Evolutionary conservation across 495 filamentous ascomycete genomes (phyloP), one percentile per base, ranked within the genome.

Genomic region (Neurospora africana): DNA sequence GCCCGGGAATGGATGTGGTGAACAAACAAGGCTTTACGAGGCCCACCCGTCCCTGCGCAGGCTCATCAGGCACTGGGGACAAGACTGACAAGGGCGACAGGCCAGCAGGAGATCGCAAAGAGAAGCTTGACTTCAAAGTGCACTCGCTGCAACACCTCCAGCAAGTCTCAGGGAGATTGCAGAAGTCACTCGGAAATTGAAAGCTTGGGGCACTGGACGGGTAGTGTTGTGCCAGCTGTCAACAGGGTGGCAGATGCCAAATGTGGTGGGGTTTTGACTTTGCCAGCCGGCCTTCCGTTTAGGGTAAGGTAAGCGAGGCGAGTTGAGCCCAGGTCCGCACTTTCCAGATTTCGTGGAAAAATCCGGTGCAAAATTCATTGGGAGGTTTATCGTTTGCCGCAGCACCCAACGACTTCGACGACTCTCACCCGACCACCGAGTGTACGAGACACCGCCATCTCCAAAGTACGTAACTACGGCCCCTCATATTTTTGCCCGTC

Each of bases 331-430:
- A 80, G 77, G 77, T 71, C 73, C 78, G 75, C 78, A 80, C 78
- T 78, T 78, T 79, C 74, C 74, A 75, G 77, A 74, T 70, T 78
- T 79, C 72, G 77, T 70, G 75, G 74, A 74, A 80, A 79, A 80
- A 71, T 74, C 72, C 72, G 72, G 74, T 76, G 74, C 78, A 77
- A 80, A 79, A 80, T 80, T 80, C 72, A 71, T 70, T 61, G 73
- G 75, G 44, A 74, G 77, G 72, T 74, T 79, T 76, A 72, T 73
- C 69, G 74, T 61, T 73, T 70, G 75, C 77, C 70, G 71, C 77
- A 79, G 73, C 73, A 72, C 72, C 76, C 71, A 70, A 75, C 76
- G 78, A 79, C 73, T 75, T 76, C 78, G 77, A 80, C 77, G 78
- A 70, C 78, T 74, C 74, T 71, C 73, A 75, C 74, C 73, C 73